Percentiles rank a stretch among this genome's conserved stretches.
Evolutionary conservation across 345 rosid species (phyloP).

Genomic region (Brassica rapa): DNA sequence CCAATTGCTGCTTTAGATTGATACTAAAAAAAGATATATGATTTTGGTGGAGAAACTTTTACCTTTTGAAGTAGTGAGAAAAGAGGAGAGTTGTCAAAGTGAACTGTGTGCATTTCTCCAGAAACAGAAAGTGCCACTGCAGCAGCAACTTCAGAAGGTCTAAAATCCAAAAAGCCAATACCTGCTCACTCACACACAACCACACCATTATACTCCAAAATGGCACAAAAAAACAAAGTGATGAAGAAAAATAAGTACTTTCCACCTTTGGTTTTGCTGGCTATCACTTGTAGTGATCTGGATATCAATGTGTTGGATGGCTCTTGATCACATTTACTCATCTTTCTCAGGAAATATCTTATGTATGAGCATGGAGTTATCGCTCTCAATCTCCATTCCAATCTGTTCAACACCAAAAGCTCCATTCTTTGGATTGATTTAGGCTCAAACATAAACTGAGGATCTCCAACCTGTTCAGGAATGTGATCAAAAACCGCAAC

Average conservation of each 20-base stretch:
- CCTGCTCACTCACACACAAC: conserved; percentile 50
- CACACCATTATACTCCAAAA: conserved; percentile 36
- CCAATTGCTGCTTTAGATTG: background rate
- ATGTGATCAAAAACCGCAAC: conserved; percentile 9
- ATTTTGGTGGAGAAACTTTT: conserved; percentile 25
- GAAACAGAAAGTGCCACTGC: conserved; percentile 74
- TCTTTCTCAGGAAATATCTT: conserved; percentile 51
- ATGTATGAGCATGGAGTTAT: conserved; percentile 68
- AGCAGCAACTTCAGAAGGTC: conserved; percentile 78
- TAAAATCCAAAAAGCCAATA: conserved; percentile 79
- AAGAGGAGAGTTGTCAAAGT: conserved; percentile 37
- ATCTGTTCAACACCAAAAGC: conserved; percentile 55
- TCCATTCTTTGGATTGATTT: conserved; percentile 73
- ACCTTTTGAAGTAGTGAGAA: conserved; percentile 44
- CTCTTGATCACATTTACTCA: conserved; percentile 43
- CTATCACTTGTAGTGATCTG: conserved; percentile 57
- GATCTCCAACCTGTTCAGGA: conserved; percentile 50
- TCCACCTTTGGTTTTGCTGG: conserved; percentile 61
- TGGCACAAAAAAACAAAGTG: conserved; percentile 25
- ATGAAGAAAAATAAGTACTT: conserved; percentile 13
- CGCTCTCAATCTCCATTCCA: conserved; percentile 68
- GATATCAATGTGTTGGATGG: conserved; percentile 47
- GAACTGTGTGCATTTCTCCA: conserved; percentile 30
- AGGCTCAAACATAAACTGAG: conserved; percentile 56
- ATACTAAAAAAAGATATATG: background rate